Conservation (phyloP, 768 basidiomycete species). For the Imleria badia region DNA sequence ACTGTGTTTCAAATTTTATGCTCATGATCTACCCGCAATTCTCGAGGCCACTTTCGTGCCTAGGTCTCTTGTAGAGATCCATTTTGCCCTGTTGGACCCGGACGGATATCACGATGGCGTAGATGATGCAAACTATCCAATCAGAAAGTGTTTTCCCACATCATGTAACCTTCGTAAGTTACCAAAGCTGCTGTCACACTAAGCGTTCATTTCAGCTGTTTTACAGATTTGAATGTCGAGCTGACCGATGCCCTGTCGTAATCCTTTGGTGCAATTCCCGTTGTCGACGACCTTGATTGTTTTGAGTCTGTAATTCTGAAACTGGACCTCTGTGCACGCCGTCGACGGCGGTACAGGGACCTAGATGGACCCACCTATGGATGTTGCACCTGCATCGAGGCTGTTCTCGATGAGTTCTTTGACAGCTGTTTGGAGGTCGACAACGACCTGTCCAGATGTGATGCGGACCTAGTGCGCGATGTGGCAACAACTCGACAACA, state of each 20-base stretch:
- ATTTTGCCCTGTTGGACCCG: no score
- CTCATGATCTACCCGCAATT: no score
- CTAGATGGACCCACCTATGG: constrained; percentile 58
- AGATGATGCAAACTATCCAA: no score
- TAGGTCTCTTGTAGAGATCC: no score
- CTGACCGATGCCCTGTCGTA: constrained; percentile 78
- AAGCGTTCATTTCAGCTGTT: no score
- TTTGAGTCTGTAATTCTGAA: constrained; percentile 84
- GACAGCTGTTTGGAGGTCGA: constrained; percentile 90
- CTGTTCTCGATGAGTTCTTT: constrained; percentile 98
- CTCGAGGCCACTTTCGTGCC: no score
- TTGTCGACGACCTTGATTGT: constrained; percentile 91
- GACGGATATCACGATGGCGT: no score
- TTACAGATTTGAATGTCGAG: no score
- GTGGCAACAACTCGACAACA: constrained; percentile 3
- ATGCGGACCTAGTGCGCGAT: constrained; percentile 66
- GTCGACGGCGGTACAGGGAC: background rate
- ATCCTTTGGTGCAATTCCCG: constrained; percentile 81
- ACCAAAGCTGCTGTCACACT: no score
- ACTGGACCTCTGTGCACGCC: constrained; percentile 70
- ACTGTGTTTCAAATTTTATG: no score
- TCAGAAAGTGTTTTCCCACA: no score
- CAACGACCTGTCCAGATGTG: constrained; percentile 92
- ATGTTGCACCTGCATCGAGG: constrained; percentile 87
- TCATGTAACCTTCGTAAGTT: no score